Percentiles rank a stretch among this genome's conserved stretches.
Evolutionary conservation across 1,284 basidiomycete genomes (phyloP).

Genomic region (Austroboletus niveus): DNA sequence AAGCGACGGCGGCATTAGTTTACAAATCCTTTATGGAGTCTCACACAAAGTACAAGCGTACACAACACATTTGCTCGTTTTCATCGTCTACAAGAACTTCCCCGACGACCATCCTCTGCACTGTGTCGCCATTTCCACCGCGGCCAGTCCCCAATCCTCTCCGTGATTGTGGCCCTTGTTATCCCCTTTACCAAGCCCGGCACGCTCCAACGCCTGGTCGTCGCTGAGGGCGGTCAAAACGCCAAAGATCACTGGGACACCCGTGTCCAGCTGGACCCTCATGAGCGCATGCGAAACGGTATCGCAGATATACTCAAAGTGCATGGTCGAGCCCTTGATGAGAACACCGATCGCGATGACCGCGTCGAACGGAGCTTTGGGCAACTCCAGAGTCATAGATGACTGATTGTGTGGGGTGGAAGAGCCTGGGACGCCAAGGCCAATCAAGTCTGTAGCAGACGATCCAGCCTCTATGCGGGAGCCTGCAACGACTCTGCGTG

Average conservation of each 20-base stretch:
- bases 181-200: slow-evolving; percentile 71
- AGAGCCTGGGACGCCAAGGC: slow-evolving; percentile 48
- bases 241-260: slow-evolving; percentile 95
- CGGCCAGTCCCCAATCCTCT: slow-evolving; percentile 94
- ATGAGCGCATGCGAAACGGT: slow-evolving; percentile 91
- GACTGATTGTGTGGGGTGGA: slow-evolving; percentile 40
- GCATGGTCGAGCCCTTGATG: slow-evolving; percentile 97
- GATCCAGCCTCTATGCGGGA: slow-evolving; percentile 77
- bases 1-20: not conserved
- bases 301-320: slow-evolving; percentile 98
- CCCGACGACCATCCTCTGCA: slow-evolving; percentile 75
- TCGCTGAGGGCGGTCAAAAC: slow-evolving; percentile 93
- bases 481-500: slow-evolving; percentile 75
- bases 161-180: slow-evolving; percentile 89
- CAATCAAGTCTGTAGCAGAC: slow-evolving; percentile 76
- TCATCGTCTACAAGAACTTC: slow-evolving; percentile 45
- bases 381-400: slow-evolving; percentile 40
- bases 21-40: not conserved
- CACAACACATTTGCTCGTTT: slow-evolving; percentile 11
- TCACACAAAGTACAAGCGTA: not conserved
- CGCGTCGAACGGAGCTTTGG: slow-evolving; percentile 82
- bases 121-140: slow-evolving; percentile 88
- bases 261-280: slow-evolving; percentile 90
- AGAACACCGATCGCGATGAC: slow-evolving; percentile 96
- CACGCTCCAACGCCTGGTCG: slow-evolving; percentile 91